phyloP scores from a whole-genome alignment of 495 filamentous ascomycete genomes.

The Haplographium delicatum region DNA sequence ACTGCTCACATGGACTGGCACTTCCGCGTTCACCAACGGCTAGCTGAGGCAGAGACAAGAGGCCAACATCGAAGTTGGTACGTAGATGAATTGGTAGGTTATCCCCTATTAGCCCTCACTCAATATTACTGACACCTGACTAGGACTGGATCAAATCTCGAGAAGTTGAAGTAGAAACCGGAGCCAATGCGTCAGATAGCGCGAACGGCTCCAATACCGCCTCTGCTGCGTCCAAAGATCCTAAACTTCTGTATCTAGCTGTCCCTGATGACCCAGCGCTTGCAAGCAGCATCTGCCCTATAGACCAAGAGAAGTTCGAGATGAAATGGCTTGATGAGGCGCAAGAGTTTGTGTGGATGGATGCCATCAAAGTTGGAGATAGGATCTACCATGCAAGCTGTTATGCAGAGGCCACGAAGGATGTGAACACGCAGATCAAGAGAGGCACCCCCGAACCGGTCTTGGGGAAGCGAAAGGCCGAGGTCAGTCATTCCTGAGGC shows the following conservation, averaged over 20 bases:
- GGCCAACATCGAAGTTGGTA: conserved; percentile 91
- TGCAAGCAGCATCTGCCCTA: conserved; percentile 72
- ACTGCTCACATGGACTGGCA: conserved; percentile 97
- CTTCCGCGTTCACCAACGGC: conserved; percentile 86
- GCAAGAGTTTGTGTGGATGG: conserved; percentile 96
- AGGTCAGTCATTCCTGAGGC: conserved; percentile 50
- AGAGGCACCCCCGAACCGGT: conserved; percentile 58
- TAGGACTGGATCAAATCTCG: conserved; percentile 84
- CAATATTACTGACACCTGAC: conserved; percentile 19
- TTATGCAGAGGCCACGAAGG: conserved; percentile 74
- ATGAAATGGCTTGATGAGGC: conserved; percentile 83
- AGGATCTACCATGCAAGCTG: conserved; percentile 88
- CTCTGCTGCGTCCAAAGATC: conserved; percentile 30
- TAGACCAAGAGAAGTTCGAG: conserved; percentile 93
- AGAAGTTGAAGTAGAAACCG: conserved; percentile 63
- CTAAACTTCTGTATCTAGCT: conserved; percentile 68
- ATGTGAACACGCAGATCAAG: conserved; percentile 40
- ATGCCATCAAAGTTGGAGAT: conserved; percentile 71
- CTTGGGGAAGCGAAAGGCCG: conserved; percentile 72
- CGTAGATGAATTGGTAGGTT: conserved; percentile 78
- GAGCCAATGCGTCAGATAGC: conserved; percentile 15
- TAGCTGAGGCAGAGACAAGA: conserved; percentile 72
- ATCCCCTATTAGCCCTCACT: conserved; percentile 1
- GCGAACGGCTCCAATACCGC: conserved; percentile 29
- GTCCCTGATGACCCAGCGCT: conserved; percentile 73